Conservation (phyloP, 768 basidiomycete genomes). For the Mycena vulgaris region DNA sequence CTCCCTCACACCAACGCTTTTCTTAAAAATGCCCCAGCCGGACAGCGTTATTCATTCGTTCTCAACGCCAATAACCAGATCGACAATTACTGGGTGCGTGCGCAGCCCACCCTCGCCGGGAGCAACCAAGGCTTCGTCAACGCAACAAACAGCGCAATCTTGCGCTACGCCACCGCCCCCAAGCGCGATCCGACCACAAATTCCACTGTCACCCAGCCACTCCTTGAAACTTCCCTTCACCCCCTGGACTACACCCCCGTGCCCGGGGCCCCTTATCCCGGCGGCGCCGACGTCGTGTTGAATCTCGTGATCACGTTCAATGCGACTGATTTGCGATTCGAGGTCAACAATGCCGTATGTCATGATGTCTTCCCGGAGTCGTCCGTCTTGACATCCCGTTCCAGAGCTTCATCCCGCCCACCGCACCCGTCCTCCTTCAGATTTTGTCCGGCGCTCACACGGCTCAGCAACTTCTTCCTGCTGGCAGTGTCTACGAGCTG, state of each 20-base stretch:
- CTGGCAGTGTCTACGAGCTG: conserved; percentile 59
- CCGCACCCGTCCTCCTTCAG: conserved; percentile 64
- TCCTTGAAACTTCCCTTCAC: conserved; percentile 56
- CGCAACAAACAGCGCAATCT: conserved; percentile 60
- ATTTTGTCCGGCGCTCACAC: conserved; percentile 61
- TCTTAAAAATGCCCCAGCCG: too few relatives aligned
- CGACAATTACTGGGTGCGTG: conserved; percentile 62
- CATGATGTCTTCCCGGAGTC: too few relatives aligned
- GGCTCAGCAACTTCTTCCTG: conserved; percentile 57
- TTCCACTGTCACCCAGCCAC: conserved; percentile 31
- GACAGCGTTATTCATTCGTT: conserved; percentile 63
- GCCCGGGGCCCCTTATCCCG: conserved; percentile 49
- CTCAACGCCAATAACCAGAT: conserved; percentile 54
- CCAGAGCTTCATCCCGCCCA: conserved; percentile 54
- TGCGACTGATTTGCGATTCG: conserved; percentile 56
- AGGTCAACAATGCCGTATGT: conserved; percentile 51
- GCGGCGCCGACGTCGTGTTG: conserved; percentile 59
- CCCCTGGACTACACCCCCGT: conserved; percentile 49
- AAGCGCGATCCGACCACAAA: conserved; percentile 39
- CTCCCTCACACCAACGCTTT: too few relatives aligned
- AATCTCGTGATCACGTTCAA: conserved; percentile 45
- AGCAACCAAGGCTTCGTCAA: conserved; percentile 50
- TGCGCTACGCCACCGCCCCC: conserved; percentile 54
- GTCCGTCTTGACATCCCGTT: too few relatives aligned
- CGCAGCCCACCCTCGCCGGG: conserved; percentile 50